A percentile compares a stretch with the other conserved stretches of the same genome.
phyloP scores from a whole-genome alignment of 176 grass and related monocot genomes.

The Tuctoria greenei region DNA sequence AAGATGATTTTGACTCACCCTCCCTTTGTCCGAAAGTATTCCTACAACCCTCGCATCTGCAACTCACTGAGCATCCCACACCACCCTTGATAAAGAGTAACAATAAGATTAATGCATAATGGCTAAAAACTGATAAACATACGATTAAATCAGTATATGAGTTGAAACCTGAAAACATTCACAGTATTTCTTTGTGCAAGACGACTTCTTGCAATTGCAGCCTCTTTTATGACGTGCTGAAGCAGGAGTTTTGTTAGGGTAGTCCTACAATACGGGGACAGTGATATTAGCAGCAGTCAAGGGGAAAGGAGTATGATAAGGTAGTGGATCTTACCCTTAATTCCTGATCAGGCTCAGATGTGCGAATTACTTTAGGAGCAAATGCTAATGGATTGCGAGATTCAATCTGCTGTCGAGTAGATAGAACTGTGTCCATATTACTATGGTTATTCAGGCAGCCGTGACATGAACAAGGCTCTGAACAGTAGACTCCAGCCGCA shows the following conservation, averaged over 20 bases:
- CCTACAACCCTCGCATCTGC: conserved; percentile 94
- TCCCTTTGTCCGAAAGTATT: conserved; percentile 92
- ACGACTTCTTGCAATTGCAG: conserved; percentile 98
- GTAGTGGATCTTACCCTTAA: conserved; percentile 54
- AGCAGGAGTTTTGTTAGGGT: conserved; percentile 89
- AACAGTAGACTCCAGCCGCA: conserved; percentile 95
- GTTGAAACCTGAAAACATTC: conserved; percentile 90
- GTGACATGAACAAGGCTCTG: conserved; percentile 92
- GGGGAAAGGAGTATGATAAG: conserved; percentile 22
- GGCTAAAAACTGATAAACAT: conserved; percentile 5
- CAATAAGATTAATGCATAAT: conserved; percentile 24
- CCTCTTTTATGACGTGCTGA: conserved; percentile 96
- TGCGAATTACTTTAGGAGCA: conserved; percentile 89
- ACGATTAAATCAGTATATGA: conserved; percentile 32
- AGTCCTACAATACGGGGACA: conserved; percentile 52
- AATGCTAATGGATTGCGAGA: conserved; percentile 99
- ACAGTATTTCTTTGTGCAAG: conserved; percentile 93
- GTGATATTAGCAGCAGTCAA: conserved; percentile 35
- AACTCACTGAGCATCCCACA: conserved; percentile 86
- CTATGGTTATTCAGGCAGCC: conserved; percentile 79
- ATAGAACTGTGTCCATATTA: conserved; percentile 77
- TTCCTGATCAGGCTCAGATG: conserved; percentile 71
- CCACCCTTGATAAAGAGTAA: conserved; percentile 70
- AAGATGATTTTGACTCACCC: conserved; percentile 57
- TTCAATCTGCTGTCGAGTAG: conserved; percentile 90